phyloP scores from a whole-genome alignment of 2,329 filamentous ascomycete genomes.

The Ophiostoma piceae region DNA sequence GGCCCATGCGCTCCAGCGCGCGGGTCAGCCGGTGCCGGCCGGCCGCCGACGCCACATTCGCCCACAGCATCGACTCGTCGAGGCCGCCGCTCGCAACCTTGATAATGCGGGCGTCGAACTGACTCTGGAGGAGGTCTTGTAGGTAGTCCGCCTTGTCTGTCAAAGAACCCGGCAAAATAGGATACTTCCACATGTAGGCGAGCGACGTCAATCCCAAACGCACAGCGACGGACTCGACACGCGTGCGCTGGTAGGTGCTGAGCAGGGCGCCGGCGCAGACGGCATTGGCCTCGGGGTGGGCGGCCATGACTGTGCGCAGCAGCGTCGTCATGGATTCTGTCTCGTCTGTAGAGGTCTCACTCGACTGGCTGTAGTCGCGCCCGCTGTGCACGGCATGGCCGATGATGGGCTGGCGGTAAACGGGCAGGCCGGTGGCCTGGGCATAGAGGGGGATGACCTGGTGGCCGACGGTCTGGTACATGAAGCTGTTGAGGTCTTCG shows the following conservation, averaged over 20 bases:
- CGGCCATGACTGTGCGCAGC: slow-evolving; percentile 58
- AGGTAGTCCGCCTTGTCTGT: slow-evolving; percentile 38
- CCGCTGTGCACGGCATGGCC: slow-evolving; percentile 66
- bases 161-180: slow-evolving; percentile 54
- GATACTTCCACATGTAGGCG: slow-evolving; percentile 90
- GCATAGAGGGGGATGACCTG: slow-evolving; percentile 80
- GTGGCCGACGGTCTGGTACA: slow-evolving; percentile 98
- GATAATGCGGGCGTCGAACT: slow-evolving; percentile 83
- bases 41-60: slow-evolving; percentile 60
- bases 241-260: slow-evolving; percentile 90
- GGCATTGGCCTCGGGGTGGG: slow-evolving; percentile 77
- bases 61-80: slow-evolving; percentile 74
- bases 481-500: slow-evolving; percentile 87
- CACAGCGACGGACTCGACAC: slow-evolving; percentile 87
- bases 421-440: slow-evolving; percentile 68
- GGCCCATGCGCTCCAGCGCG: slow-evolving; percentile 62
- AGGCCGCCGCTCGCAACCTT: slow-evolving; percentile 91
- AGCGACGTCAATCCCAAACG: slow-evolving; percentile 77
- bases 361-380: slow-evolving; percentile 56
- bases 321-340: slow-evolving; percentile 81
- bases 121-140: slow-evolving; percentile 71
- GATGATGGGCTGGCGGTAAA: slow-evolving; percentile 73
- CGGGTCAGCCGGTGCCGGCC: slow-evolving; percentile 46
- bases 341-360: slow-evolving; percentile 54
- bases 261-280: slow-evolving; percentile 87